phyloP scores from a whole-genome alignment of 228 moss, liverwort and hornwort species.

The Sphagnum fallax region DNA sequence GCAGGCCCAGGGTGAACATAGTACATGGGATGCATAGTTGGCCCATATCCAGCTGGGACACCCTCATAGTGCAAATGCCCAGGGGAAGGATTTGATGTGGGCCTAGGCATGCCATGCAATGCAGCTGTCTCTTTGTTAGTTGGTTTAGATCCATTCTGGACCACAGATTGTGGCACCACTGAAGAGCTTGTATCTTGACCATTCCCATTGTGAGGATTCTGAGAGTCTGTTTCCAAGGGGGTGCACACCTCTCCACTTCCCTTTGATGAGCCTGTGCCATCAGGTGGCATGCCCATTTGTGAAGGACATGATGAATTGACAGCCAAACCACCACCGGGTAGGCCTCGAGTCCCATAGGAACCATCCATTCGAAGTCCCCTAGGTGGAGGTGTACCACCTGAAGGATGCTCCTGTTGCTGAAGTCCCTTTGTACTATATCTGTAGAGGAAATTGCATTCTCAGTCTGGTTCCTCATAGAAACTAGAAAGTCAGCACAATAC shows the following conservation, averaged over 20 bases:
- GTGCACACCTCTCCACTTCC: conserved; percentile 50
- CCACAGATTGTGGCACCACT: conserved; percentile 19
- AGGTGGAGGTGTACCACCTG: conserved; percentile 35
- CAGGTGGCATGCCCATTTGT: conserved; percentile 3
- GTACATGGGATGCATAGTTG: conserved; percentile 67
- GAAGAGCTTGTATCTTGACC: conserved; percentile 55
- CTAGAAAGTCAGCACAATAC: no score
- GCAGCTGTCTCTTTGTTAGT: conserved; percentile 55
- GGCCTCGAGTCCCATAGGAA: conserved; percentile 16
- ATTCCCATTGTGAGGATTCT: conserved; percentile 27
- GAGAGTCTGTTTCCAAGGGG: conserved; percentile 21
- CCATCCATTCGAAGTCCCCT: conserved; percentile 33
- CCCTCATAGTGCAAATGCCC: conserved; percentile 71
- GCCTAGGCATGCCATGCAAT: conserved; percentile 46
- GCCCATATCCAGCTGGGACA: conserved; percentile 44
- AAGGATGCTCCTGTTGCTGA: conserved; percentile 30
- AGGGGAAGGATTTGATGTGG: conserved; percentile 57
- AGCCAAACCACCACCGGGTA: conserved; percentile 30
- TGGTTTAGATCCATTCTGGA: conserved; percentile 35
- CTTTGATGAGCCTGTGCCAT: conserved; percentile 62
- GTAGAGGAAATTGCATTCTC: conserved; percentile 1
- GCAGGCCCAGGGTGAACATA: conserved; percentile 58
- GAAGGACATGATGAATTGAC: background rate
- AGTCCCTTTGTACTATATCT: conserved; percentile 72
- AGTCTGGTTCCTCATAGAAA: background rate